Evolutionary conservation across 1,284 basidiomycete species (phyloP).

Genomic region (Leccinum discolor): DNA sequence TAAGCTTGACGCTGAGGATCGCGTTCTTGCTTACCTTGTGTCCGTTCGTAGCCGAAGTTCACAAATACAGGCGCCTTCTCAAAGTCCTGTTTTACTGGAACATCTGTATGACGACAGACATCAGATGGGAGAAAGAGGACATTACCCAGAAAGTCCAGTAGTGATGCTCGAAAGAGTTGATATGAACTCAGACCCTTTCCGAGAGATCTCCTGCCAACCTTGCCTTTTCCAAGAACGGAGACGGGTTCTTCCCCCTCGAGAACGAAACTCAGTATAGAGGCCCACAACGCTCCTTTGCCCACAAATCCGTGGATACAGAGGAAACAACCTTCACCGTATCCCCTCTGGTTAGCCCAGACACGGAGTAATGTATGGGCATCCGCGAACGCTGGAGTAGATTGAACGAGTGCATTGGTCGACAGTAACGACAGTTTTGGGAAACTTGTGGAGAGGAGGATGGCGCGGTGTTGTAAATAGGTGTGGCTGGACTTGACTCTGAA

Average conservation of each 20-base stretch:
- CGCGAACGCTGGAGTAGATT: constrained; percentile 63
- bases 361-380: constrained; percentile 83
- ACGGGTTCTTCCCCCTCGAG: constrained; percentile 61
- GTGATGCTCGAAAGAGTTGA: constrained; percentile 80
- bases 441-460: constrained; percentile 59
- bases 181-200: constrained; percentile 83
- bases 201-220: constrained; percentile 49
- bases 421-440: constrained; percentile 72
- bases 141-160: constrained; percentile 74
- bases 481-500: constrained; percentile 38
- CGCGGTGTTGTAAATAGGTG: constrained; percentile 81
- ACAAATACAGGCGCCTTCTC: constrained; percentile 64
- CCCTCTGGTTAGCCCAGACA: constrained; percentile 90
- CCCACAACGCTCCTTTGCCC: constrained; percentile 70
- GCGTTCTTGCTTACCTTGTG: constrained; percentile 42
- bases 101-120: constrained; percentile 9
- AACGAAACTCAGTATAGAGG: constrained; percentile 69
- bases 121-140: not conserved
- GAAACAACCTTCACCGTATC: constrained; percentile 58
- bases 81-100: constrained; percentile 73
- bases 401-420: constrained; percentile 65
- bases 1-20: constrained; percentile 7
- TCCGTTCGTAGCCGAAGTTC: constrained; percentile 44
- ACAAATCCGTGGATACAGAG: constrained; percentile 71
- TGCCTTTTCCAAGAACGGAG: constrained; percentile 23